Evolutionary conservation across 2,329 filamentous ascomycete species (phyloP), one percentile per base, ranked within the genome.

Genomic region (Ceratocystis ficicola): DNA sequence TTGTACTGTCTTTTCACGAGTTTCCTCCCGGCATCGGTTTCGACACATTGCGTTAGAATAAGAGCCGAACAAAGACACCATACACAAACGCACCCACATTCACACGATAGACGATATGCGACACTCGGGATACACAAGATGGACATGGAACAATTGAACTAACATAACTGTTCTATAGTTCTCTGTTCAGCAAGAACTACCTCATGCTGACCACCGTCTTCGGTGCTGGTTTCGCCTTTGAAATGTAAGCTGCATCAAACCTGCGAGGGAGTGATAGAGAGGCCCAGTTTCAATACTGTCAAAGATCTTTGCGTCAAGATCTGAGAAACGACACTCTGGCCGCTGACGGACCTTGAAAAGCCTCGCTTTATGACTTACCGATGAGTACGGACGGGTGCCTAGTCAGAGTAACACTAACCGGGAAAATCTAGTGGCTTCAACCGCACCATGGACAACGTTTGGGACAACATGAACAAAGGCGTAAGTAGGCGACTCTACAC

Each of bases 151-250:
- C 28, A 64, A 30, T 17, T 57, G 36, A 66, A 48, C 61, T 59
- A 48, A 63, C 62, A 44, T 46, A 46, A 22, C 6, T 22, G 17
- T 36, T 50, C 25, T 69, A 70, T 77, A 97, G 94, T 81, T 77
- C 85, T 74, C 73, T 97, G 71, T 87, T 97, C 82, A 86, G 88
- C 77, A 86, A 83, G 75, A 99, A 99, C 82, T 87, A 83, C 73
- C 81, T 88, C 76, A 96, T 96, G 85, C 81, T 99, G 73, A 87
- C 85, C 71, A 83, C 86, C 70, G 89, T 99, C 75, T 99, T 99
- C 76, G 83, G 80, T 71, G 83, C 85, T 71, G 93, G 92, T 71
- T 99, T 99, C 75, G 89, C 83, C 70, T 91, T 95, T 75, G 90
- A 97, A 81, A 83, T 99, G 94, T 99, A 85, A 75, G 89, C 79